A percentile compares a stretch with the other conserved stretches of the same genome.
These are phyloP conservation scores for Camelina neglecta DNA, from an alignment of 345 rosid species.

Conservation along the genomic window DNA sequence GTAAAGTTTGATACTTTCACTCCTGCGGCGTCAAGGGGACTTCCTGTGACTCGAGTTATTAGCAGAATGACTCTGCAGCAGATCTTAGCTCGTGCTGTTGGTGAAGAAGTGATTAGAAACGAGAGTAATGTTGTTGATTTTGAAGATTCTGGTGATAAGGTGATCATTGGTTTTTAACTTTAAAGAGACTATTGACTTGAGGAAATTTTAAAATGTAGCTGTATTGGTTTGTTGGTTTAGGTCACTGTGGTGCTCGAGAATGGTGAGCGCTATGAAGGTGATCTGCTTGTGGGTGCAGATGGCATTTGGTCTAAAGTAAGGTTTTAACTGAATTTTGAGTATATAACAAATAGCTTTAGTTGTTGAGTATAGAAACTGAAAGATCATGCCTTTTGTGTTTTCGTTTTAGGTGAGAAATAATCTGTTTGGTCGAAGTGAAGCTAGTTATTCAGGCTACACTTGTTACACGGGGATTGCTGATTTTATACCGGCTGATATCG, in stretches of 20 bases:
- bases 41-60: constrained; percentile 90
- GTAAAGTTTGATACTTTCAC: constrained; percentile 95
- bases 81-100: constrained; percentile 78
- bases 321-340: not conserved
- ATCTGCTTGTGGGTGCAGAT: constrained; percentile 92
- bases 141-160: constrained; percentile 84
- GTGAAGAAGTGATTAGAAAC: constrained; percentile 77
- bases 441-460: constrained; percentile 83
- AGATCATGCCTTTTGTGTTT: constrained; percentile 16
- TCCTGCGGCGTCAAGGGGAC: constrained; percentile 84
- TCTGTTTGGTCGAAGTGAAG: constrained; percentile 77
- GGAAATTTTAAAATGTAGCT: not conserved
- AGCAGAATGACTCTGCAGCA: constrained; percentile 91
- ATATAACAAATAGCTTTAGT: not conserved
- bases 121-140: constrained; percentile 85
- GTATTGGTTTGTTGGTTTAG: constrained; percentile 50
- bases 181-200: not conserved
- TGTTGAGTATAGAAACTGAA: not conserved
- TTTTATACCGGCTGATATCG: constrained; percentile 89
- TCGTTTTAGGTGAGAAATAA: constrained; percentile 71
- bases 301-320: constrained; percentile 97
- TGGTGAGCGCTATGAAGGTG: constrained; percentile 75
- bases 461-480: constrained; percentile 97
- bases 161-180: constrained; percentile 16
- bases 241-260: constrained; percentile 81